phyloP scores from a whole-genome alignment of 2,329 filamentous ascomycete genomes.

The Colletotrichum sp. region DNA sequence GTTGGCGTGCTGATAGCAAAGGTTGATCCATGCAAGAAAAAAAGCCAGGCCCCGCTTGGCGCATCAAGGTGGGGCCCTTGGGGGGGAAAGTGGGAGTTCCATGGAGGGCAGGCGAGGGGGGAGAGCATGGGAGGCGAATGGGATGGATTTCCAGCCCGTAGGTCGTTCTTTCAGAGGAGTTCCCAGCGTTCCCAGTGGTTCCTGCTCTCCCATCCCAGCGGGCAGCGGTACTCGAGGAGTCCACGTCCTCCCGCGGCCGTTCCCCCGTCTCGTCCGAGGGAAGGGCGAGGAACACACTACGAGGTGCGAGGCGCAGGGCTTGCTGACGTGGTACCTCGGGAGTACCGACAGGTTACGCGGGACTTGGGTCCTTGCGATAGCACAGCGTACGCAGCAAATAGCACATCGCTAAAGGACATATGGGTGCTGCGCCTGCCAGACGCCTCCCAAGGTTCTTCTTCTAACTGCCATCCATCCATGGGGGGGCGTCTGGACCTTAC shows the following conservation, averaged over 20 bases:
- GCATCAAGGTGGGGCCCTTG: neutral
- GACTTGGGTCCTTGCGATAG: neutral
- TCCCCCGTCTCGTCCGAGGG: neutral
- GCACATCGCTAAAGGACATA: neutral
- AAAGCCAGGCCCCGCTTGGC: conserved; percentile 16
- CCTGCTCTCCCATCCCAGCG: neutral
- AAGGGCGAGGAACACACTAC: neutral
- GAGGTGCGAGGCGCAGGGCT: conserved; percentile 2
- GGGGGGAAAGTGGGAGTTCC: neutral
- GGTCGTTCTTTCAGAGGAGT: neutral
- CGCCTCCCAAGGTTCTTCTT: neutral
- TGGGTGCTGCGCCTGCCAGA: neutral
- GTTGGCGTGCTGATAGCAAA: conserved; percentile 17
- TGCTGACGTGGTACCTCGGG: neutral
- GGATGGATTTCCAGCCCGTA: neutral
- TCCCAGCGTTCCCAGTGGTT: conserved; percentile 7
- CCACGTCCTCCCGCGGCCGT: neutral
- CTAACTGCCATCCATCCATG: neutral
- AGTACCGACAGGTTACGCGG: neutral
- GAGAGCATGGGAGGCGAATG: neutral
- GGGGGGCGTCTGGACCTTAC: too few species aligned
- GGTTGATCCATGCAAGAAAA: conserved; percentile 17
- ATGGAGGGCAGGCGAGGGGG: neutral
- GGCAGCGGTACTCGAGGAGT: neutral
- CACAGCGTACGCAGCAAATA: neutral